Evolutionary conservation across 768 basidiomycete species (phyloP), one percentile per base, ranked within the genome.

Genomic region (Mycena polygramma): DNA sequence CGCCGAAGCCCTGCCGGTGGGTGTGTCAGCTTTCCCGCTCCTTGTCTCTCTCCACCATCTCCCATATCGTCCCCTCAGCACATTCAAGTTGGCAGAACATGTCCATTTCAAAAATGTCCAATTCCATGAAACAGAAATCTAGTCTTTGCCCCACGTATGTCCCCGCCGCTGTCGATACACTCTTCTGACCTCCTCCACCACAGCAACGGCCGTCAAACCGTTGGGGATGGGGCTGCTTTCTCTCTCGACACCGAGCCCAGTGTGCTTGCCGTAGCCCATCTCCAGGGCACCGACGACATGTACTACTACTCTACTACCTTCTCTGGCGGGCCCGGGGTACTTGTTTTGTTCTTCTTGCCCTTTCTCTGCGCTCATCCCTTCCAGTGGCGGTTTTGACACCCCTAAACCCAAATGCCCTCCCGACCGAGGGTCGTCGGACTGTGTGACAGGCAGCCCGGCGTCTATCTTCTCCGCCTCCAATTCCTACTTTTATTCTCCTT

Each of bases 151-250:
- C 94, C 94, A 87, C 93, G 94, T 96, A 88, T 62, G 91, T 83
- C 13, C 60, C 70, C 54, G 51, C 52, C 41, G 24, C 48, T 49
- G 45, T 55, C 36, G 14, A 20, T 69, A n/a, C 76, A 80, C 57
- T 79, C 68, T 19, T 39, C 64, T 49, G 9, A 22, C 48, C 48
- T 46, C 45, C 20, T 22, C 8, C 15, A 22, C 43, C 75, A 46
- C 80, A 96, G 94, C 94, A 95, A 95, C 94, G 94, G 93, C 84
- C 90, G 93, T 93, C 92, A 90, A 85, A 88, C 92, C 94, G 94
- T 95, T 96, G 94, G 94, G 84, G 94, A 96, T 95, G 94, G 94
- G 94, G 94, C 94, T 90, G 86, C 85, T 81, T 84, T 85, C 84
- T 87, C 87, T 84, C 88, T 89, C 89, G 91, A 91, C 91, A 86